Conservation (phyloP, 129 eudicot species). For the Arctium lappa region DNA sequence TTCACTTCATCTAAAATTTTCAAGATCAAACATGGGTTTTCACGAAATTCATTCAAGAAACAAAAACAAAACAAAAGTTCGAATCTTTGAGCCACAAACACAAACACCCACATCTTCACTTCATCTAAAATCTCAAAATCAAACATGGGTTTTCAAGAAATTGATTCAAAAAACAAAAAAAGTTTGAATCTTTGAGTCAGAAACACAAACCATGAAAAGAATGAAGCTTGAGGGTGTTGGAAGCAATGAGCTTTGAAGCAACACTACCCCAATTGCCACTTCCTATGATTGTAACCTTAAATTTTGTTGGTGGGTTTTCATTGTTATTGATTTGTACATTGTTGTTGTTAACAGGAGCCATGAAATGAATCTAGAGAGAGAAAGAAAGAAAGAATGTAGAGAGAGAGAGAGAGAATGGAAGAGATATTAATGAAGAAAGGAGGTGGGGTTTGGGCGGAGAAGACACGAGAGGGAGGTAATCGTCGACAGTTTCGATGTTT, state of each 20-base stretch:
- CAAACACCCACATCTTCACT: not conserved
- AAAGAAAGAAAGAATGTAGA: slow-evolving; percentile 6
- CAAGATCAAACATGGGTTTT: slow-evolving; percentile 31
- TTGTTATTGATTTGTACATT: slow-evolving; percentile 20
- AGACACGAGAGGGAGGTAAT: slow-evolving; percentile 49
- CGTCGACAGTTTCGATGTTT: slow-evolving; percentile 52
- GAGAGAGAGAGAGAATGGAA: slow-evolving; percentile 2
- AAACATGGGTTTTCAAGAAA: not conserved
- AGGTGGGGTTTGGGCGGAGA: slow-evolving; percentile 53
- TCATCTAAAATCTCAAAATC: not conserved
- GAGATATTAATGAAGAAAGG: slow-evolving; percentile 19
- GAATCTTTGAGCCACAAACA: not conserved
- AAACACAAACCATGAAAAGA: slow-evolving; percentile 69
- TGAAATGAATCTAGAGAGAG: slow-evolving; percentile 7
- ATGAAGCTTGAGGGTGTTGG: slow-evolving; percentile 65
- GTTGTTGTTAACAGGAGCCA: slow-evolving; percentile 38
- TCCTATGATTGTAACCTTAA: slow-evolving; percentile 80
- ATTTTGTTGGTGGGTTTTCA: slow-evolving; percentile 43
- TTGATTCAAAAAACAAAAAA: not conserved
- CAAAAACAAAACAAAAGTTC: not conserved
- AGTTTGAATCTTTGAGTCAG: not conserved
- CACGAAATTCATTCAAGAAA: slow-evolving; percentile 2
- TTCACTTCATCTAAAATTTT: slow-evolving; percentile 77
- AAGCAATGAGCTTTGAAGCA: slow-evolving; percentile 96
- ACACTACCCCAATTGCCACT: slow-evolving; percentile 99